Conservation (phyloP, 179 eudicot species). For the Nepenthes alata region DNA sequence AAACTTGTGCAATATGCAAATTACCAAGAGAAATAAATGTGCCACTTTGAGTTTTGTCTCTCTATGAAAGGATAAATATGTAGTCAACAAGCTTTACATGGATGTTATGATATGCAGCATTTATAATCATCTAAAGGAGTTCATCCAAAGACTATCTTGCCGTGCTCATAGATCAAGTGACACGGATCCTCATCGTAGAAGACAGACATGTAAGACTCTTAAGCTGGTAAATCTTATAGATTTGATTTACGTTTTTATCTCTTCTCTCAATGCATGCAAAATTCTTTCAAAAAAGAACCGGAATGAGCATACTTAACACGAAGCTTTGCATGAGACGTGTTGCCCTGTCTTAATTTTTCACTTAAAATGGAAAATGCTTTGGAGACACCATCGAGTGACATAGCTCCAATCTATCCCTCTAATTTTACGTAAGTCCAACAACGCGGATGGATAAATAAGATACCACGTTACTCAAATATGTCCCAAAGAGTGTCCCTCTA, state of each 20-base stretch:
- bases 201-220: conserved; percentile 16
- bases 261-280: background rate
- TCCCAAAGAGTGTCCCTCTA: no score
- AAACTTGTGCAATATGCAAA: background rate
- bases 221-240: conserved; percentile 28
- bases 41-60: background rate
- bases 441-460: no score
- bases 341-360: no score
- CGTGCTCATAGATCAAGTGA: conserved; percentile 23
- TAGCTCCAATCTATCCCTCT: no score
- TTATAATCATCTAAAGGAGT: conserved; percentile 56
- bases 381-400: no score
- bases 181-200: conserved; percentile 23
- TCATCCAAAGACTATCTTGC: conserved; percentile 32
- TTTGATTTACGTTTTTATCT: background rate
- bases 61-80: background rate
- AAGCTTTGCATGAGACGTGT: no score
- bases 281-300: background rate
- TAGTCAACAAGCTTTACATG: background rate
- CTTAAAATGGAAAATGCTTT: no score
- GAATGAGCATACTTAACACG: no score
- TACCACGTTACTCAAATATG: no score
- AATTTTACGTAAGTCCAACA: no score
- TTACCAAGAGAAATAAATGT: background rate
- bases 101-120: conserved; percentile 38